Evolutionary conservation across 2,329 filamentous ascomycete genomes (phyloP).

Genomic region (Nigrospora oryzae): DNA sequence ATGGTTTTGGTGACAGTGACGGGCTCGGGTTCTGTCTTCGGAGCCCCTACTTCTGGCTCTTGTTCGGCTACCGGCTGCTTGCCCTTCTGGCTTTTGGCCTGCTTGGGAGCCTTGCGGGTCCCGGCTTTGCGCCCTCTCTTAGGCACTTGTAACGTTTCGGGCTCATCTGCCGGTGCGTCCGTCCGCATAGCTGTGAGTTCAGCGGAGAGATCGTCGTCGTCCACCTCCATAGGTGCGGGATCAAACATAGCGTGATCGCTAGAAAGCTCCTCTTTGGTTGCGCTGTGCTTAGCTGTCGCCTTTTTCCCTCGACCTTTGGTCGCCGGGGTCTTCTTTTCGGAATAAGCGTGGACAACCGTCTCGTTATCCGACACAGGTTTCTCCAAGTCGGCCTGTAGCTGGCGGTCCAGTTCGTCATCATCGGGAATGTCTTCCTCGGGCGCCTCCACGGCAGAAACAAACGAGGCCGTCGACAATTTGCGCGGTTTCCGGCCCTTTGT

Average conservation of each 20-base stretch:
- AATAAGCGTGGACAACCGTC: conserved; percentile 33
- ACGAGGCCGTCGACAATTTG: conserved; percentile 39
- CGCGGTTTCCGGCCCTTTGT: conserved; percentile 31
- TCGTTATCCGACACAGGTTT: conserved; percentile 46
- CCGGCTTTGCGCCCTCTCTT: conserved; percentile 46
- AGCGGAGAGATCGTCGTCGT: conserved; percentile 41
- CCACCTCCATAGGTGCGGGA: conserved; percentile 30
- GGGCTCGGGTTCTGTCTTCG: conserved; percentile 14
- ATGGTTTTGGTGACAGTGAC: conserved; percentile 4
- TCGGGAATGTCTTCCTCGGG: conserved; percentile 37
- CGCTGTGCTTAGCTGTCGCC: conserved; percentile 14
- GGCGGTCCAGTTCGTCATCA: conserved; percentile 59
- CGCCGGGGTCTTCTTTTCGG: conserved; percentile 28
- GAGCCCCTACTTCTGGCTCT: conserved; percentile 10
- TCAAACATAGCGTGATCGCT: conserved; percentile 45
- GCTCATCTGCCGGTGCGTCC: conserved; percentile 34
- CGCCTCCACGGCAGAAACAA: conserved; percentile 18
- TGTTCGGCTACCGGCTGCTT: conserved; percentile 14
- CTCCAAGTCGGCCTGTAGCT: conserved; percentile 57
- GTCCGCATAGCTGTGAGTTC: conserved; percentile 41
- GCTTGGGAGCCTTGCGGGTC: conserved; percentile 44
- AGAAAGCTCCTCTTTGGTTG: conserved; percentile 17
- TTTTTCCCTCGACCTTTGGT: conserved; percentile 20
- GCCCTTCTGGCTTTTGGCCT: conserved; percentile 33
- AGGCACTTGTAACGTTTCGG: conserved; percentile 32